A percentile compares a stretch with the other conserved stretches of the same genome.
phyloP scores from a whole-genome alignment of 2,329 filamentous ascomycete species.

The Zasmidium citrigriseum region DNA sequence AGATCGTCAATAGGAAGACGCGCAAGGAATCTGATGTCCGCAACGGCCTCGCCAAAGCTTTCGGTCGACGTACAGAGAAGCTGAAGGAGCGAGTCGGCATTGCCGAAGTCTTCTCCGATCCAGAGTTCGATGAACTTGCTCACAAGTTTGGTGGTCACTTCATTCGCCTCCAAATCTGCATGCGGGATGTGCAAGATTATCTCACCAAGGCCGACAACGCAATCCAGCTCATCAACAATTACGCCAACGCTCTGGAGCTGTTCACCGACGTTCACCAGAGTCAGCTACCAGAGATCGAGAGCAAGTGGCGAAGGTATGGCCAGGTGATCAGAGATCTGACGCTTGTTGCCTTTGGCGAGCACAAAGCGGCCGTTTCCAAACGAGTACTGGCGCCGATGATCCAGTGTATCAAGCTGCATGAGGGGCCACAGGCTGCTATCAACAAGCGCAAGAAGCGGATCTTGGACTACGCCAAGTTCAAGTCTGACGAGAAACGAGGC shows the following conservation, averaged over 20 bases:
- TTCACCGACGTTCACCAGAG: slow-evolving; percentile 72
- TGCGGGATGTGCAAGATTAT: slow-evolving; percentile 92
- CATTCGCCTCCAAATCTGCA: slow-evolving; percentile 85
- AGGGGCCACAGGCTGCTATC: slow-evolving; percentile 84
- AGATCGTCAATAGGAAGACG: slow-evolving; percentile 76
- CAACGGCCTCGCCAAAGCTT: slow-evolving; percentile 81
- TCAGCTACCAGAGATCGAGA: slow-evolving; percentile 80
- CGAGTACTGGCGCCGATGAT: slow-evolving; percentile 84
- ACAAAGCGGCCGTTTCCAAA: slow-evolving; percentile 71
- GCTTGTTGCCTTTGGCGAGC: slow-evolving; percentile 78
- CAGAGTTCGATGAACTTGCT: slow-evolving; percentile 75
- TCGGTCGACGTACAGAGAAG: slow-evolving; percentile 86
- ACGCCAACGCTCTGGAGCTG: slow-evolving; percentile 78
- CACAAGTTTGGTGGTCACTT: slow-evolving; percentile 92
- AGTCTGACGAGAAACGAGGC: slow-evolving; percentile 73
- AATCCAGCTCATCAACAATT: slow-evolving; percentile 77
- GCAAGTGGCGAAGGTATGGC: slow-evolving; percentile 91
- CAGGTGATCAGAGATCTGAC: slow-evolving; percentile 84
- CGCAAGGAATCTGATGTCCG: slow-evolving; percentile 87
- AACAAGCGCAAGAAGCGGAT: slow-evolving; percentile 93
- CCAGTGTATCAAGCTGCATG: slow-evolving; percentile 74
- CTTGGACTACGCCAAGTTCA: slow-evolving; percentile 80
- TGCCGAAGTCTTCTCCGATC: slow-evolving; percentile 72
- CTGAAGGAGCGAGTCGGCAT: slow-evolving; percentile 70
- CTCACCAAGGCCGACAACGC: slow-evolving; percentile 78